Base-by-base conservation (phyloP, 2,329 filamentous ascomycete genomes). In the Pezizomycotina sp. region DNA sequence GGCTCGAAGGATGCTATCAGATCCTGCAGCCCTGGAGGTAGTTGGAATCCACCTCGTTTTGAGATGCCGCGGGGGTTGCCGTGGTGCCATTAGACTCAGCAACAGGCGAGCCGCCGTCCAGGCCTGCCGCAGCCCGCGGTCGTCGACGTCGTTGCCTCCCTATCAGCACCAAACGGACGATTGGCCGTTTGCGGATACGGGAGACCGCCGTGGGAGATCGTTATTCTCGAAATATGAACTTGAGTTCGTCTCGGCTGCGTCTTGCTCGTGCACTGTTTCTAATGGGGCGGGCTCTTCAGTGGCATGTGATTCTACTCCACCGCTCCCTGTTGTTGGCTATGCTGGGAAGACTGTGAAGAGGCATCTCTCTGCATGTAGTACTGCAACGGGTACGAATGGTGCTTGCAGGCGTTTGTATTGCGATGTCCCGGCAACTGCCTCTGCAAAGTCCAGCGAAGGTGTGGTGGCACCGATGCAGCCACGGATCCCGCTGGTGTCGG, bases 1-100 rank as follows among this genome's bases (percentile, higher is more conserved):
- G 9, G 73, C 68, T 95, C 84, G 53, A 84, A 93, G 0, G 84
- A 83, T 40, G 92, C 81, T 12, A 95, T 71, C 21, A 98, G 65
- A 55, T 98, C 89, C 52, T 83, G 79, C 35, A 98, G 62, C 19
- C 79, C 82, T 5, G 83, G 71, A 3, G 89, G 89, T 23, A 98
- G 69, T 56, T 95, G 84, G 57, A 86, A 98, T 50, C 38, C 22
- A 24, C 8, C 22, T 24, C 8, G n/a, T n/a, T 8, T 24, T 24
- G n/a, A n/a, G 22, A 36, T 15, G 13, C 15, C 24, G 18, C 18
- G 26, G 43, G 40, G 22, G 35, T 34, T 16, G 28, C 31, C 13
- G 23, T 44, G 10, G 43, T 34, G n/a, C 29, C 36, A 8, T 44
- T 47, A 19, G 18, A 34, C 3, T 40, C 37, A 13, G 19, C 12